phyloP scores from a whole-genome alignment of 2,329 filamentous ascomycete genomes.

The Arachnomyces sp. region DNA sequence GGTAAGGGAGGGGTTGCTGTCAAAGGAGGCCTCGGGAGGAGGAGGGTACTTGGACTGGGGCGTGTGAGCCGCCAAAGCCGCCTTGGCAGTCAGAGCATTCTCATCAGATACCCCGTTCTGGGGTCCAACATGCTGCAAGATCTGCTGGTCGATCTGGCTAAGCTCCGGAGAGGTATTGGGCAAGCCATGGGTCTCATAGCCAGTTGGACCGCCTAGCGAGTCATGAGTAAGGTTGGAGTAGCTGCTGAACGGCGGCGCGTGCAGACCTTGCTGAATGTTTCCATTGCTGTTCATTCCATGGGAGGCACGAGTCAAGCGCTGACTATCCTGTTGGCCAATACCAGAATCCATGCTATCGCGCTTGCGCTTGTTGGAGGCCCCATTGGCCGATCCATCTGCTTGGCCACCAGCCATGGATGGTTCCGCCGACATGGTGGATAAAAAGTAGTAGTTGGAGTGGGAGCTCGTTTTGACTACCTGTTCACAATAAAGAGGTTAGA shows the following conservation, averaged over 20 bases:
- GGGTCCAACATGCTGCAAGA: slow-evolving; percentile 41
- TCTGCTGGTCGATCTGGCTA: slow-evolving; percentile 37
- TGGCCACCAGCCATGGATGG: slow-evolving; percentile 29
- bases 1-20: slow-evolving; percentile 25
- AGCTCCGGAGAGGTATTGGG: slow-evolving; percentile 29
- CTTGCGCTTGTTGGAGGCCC: slow-evolving; percentile 30
- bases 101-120: slow-evolving; percentile 47
- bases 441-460: neutral
- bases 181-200: slow-evolving; percentile 32
- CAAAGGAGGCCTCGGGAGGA: slow-evolving; percentile 32
- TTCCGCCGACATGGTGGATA: slow-evolving; percentile 27
- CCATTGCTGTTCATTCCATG: slow-evolving; percentile 19
- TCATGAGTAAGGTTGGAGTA: slow-evolving; percentile 28
- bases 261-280: slow-evolving; percentile 25
- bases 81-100: slow-evolving; percentile 39
- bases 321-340: slow-evolving; percentile 22
- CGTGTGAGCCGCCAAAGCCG: slow-evolving; percentile 37
- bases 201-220: slow-evolving; percentile 15
- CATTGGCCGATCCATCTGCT: slow-evolving; percentile 16
- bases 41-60: slow-evolving; percentile 38
- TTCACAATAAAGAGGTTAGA: neutral
- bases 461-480: slow-evolving; percentile 4
- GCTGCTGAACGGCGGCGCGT: slow-evolving; percentile 16
- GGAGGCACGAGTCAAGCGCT: slow-evolving; percentile 33
- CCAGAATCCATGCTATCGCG: slow-evolving; percentile 32